These are phyloP conservation scores for Lentinus polychrous DNA, from an alignment of 1,284 basidiomycete species.

Conservation along the genomic window DNA sequence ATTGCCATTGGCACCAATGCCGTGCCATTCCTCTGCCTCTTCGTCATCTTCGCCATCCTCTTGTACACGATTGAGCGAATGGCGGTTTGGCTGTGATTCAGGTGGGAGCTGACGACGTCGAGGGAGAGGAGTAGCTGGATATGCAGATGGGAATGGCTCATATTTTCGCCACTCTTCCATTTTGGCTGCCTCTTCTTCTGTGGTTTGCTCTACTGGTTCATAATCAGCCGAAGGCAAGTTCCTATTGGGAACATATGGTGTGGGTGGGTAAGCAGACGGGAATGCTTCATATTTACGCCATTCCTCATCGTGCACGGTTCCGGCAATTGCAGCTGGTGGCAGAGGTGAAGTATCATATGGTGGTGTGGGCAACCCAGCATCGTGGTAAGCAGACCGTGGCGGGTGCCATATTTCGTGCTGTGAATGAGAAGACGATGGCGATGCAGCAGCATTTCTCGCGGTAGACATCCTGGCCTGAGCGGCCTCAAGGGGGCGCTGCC, in stretches of 20 bases:
- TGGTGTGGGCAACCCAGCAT: constrained; percentile 15
- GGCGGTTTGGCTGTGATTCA: neutral
- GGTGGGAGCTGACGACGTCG: constrained; percentile 3
- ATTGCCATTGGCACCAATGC: constrained; percentile 4
- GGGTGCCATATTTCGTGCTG: constrained; percentile 35
- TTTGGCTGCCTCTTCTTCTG: constrained; percentile 18
- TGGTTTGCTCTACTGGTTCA: neutral
- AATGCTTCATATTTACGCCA: constrained; percentile 46
- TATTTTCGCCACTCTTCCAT: constrained; percentile 32
- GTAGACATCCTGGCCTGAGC: constrained; percentile 7
- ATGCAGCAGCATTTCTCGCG: neutral
- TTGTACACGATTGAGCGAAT: neutral
- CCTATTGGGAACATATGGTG: constrained; percentile 21
- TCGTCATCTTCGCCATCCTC: constrained; percentile 3
- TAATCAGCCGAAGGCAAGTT: constrained; percentile 13
- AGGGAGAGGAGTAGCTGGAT: constrained; percentile 39
- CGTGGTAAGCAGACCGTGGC: constrained; percentile 26
- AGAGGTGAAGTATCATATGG: constrained; percentile 15
- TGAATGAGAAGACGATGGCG: neutral
- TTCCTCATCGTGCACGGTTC: constrained; percentile 17
- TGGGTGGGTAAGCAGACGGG: constrained; percentile 38
- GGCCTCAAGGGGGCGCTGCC: constrained; percentile 8
- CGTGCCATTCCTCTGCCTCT: constrained; percentile 1
- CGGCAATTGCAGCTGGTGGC: neutral
- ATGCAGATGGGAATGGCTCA: constrained; percentile 40